Evolutionary conservation across 2,329 filamentous ascomycete genomes (phyloP).

Genomic region (Botrytis elliptica): DNA sequence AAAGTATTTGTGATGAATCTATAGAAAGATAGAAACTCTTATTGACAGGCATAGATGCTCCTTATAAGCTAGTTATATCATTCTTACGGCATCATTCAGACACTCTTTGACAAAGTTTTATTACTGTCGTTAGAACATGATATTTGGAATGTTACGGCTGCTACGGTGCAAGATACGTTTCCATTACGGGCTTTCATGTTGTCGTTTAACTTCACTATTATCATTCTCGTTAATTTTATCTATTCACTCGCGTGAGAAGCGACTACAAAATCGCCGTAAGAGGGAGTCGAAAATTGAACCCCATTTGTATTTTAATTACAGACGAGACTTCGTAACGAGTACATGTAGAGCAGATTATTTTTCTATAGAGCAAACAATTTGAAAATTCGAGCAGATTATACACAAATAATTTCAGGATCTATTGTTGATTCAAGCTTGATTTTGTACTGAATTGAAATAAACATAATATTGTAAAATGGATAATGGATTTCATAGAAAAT

Average conservation of each 20-base stretch:
- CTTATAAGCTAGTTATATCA: background rate
- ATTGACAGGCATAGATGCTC: background rate
- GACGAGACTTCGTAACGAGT: background rate
- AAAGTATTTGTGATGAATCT: background rate
- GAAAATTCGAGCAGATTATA: too few species aligned
- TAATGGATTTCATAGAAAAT: too few species aligned
- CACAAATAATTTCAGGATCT: too few species aligned
- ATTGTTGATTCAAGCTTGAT: too few species aligned
- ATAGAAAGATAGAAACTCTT: background rate
- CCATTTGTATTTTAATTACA: background rate
- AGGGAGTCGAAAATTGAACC: background rate
- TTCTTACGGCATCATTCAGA: background rate
- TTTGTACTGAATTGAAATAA: too few species aligned
- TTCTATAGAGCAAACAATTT: too few species aligned
- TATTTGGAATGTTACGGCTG: background rate
- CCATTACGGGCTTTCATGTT: background rate
- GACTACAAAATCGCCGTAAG: background rate
- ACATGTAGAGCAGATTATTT: too few species aligned
- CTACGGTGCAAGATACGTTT: background rate
- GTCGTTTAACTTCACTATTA: background rate
- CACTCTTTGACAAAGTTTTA: background rate
- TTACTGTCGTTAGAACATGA: background rate
- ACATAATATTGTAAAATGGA: too few species aligned
- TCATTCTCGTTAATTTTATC: background rate
- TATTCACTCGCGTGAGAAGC: background rate